Percentiles rank a stretch among this genome's conserved stretches.
Conservation (phyloP, 2,329 filamentous ascomycete genomes). For the Passalora sequoiae region DNA sequence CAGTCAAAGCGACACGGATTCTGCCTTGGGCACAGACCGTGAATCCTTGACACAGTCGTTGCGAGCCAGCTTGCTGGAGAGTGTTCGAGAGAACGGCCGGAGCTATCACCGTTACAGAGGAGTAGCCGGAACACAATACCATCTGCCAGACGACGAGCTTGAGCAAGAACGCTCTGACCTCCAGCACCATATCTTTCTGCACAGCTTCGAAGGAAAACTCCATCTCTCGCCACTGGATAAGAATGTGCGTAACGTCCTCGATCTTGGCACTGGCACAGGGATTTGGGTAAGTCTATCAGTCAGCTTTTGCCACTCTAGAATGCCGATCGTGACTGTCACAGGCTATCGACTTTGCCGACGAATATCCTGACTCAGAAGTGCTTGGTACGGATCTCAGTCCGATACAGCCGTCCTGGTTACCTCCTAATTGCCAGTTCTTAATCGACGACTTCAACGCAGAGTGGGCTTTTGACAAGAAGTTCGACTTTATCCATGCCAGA, state of each 20-base stretch:
- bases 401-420: slow-evolving; percentile 19
- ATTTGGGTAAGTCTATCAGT: slow-evolving; percentile 17
- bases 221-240: slow-evolving; percentile 39
- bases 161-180: slow-evolving; percentile 31
- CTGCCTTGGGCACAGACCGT: not conserved
- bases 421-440: slow-evolving; percentile 8
- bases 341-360: slow-evolving; percentile 33
- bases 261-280: slow-evolving; percentile 44
- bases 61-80: not conserved
- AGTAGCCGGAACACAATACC: slow-evolving; percentile 21
- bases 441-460: slow-evolving; percentile 5
- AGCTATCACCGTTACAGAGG: slow-evolving; percentile 29
- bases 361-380: slow-evolving; percentile 18
- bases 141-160: slow-evolving; percentile 33
- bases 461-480: slow-evolving; percentile 14
- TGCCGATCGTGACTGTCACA: not conserved
- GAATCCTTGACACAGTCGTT: not conserved
- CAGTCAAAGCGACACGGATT: not conserved
- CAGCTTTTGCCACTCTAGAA: too few relatives aligned
- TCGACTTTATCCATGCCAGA: slow-evolving; percentile 25
- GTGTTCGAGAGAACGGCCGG: slow-evolving; percentile 20
- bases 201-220: slow-evolving; percentile 36
- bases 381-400: slow-evolving; percentile 24
- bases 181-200: slow-evolving; percentile 39
- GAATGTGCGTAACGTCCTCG: slow-evolving; percentile 41